Conservation (phyloP, 129 eudicot genomes). For the Helianthus annuus region DNA sequence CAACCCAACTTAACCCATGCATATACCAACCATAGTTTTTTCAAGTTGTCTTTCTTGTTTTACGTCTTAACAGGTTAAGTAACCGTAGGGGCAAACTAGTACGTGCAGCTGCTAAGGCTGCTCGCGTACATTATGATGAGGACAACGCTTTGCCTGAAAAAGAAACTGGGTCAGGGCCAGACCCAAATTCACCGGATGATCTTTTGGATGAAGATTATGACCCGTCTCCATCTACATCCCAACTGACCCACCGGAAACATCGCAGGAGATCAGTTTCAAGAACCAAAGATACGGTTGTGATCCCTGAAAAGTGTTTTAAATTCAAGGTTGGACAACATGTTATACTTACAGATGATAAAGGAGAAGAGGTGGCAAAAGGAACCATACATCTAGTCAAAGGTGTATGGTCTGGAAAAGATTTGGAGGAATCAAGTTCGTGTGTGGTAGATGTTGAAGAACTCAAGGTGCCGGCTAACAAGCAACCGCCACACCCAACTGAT, state of each 20-base stretch:
- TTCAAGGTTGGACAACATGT: conserved; percentile 52
- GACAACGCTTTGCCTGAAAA: conserved; percentile 34
- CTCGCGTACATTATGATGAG: conserved; percentile 30
- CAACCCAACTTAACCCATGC: not conserved
- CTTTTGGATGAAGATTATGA: conserved; percentile 28
- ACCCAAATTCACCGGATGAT: conserved; percentile 36
- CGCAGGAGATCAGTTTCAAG: conserved; percentile 11
- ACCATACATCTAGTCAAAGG: not conserved
- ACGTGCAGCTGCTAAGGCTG: conserved; percentile 71
- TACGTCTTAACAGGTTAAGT: conserved; percentile 52
- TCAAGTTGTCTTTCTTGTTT: not conserved
- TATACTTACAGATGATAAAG: conserved; percentile 39
- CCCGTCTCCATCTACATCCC: conserved; percentile 31
- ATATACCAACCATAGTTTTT: not conserved
- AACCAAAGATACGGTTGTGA: not conserved
- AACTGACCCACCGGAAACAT: conserved; percentile 21
- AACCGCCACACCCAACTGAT: no score
- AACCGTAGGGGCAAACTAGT: conserved; percentile 70
- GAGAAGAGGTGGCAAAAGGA: conserved; percentile 59
- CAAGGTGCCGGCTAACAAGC: not conserved
- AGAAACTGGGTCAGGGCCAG: conserved; percentile 37
- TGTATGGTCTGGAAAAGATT: not conserved
- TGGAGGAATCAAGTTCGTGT: not conserved
- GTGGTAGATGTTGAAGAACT: not conserved
- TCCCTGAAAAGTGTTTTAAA: not conserved